These are phyloP conservation scores for Beta lomatogona DNA, from an alignment of 179 eudicot genomes.

Conservation along the genomic window DNA sequence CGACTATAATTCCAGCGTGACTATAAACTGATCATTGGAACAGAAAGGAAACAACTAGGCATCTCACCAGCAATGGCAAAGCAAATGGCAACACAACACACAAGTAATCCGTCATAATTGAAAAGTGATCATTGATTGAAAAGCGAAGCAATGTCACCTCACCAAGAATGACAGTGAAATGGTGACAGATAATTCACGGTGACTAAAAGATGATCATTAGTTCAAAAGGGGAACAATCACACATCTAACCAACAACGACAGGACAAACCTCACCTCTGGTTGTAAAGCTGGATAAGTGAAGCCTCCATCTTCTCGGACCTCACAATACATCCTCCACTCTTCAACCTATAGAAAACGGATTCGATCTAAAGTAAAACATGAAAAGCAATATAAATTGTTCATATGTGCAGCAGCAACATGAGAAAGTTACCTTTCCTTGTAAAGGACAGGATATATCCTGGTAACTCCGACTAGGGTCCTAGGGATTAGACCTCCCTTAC, in stretches of 20 bases:
- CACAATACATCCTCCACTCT: slow-evolving; percentile 58
- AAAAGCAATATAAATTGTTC: background rate
- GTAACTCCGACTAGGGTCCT: slow-evolving; percentile 76
- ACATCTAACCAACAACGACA: background rate
- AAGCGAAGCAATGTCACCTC: background rate
- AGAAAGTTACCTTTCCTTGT: slow-evolving; percentile 71
- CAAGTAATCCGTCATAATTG: background rate
- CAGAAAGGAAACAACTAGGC: background rate
- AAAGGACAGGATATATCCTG: slow-evolving; percentile 86
- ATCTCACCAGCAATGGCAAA: background rate
- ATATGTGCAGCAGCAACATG: slow-evolving; percentile 10
- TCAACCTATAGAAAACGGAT: slow-evolving; percentile 47
- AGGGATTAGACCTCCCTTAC: slow-evolving; percentile 81
- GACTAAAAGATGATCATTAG: slow-evolving; percentile 12
- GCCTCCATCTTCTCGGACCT: slow-evolving; percentile 88
- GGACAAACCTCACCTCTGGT: slow-evolving; percentile 58
- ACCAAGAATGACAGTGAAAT: background rate
- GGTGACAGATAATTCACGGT: background rate
- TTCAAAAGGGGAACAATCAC: background rate
- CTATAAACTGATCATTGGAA: background rate
- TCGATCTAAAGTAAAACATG: slow-evolving; percentile 1
- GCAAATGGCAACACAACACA: background rate
- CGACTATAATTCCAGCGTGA: background rate
- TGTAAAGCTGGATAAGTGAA: slow-evolving; percentile 46
- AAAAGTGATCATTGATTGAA: background rate